phyloP scores from a whole-genome alignment of 371 early-diverging fungal genomes.

The Umbelopsis sp. region DNA sequence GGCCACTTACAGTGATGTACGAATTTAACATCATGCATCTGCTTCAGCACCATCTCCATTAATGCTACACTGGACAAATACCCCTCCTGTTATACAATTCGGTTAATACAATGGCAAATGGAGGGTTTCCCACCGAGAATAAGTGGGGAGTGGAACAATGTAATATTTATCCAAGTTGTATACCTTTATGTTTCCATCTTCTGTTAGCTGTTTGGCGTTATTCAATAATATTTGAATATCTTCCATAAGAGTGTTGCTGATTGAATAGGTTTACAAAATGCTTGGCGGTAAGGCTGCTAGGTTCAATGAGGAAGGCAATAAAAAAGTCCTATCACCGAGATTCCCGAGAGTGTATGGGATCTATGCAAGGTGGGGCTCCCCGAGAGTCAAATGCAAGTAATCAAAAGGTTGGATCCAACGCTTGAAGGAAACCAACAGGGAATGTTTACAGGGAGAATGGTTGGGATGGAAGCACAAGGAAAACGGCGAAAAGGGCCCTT shows the following conservation, averaged over 20 bases:
- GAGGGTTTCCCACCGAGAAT: background rate
- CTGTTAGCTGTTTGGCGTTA: slow-evolving; percentile 12
- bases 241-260: background rate
- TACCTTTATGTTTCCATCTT: slow-evolving; percentile 16
- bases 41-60: slow-evolving; percentile 8
- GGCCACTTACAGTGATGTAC: slow-evolving; percentile 48
- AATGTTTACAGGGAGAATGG: background rate
- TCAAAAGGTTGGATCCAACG: background rate
- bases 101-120: background rate
- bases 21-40: slow-evolving; percentile 33
- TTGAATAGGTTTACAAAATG: background rate
- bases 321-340: slow-evolving; percentile 15
- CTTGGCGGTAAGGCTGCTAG: background rate
- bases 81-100: background rate
- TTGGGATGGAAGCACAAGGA: background rate
- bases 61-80: background rate
- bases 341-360: slow-evolving; percentile 3
- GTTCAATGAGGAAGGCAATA: background rate
- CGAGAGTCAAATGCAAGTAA: background rate
- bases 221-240: slow-evolving; percentile 9
- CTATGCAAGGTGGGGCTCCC: background rate
- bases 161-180: background rate
- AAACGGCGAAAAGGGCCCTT: background rate
- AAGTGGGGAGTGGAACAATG: background rate
- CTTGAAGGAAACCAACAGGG: background rate